Conservation (phyloP, 768 basidiomycete species). For the Lyophyllum atratum region DNA sequence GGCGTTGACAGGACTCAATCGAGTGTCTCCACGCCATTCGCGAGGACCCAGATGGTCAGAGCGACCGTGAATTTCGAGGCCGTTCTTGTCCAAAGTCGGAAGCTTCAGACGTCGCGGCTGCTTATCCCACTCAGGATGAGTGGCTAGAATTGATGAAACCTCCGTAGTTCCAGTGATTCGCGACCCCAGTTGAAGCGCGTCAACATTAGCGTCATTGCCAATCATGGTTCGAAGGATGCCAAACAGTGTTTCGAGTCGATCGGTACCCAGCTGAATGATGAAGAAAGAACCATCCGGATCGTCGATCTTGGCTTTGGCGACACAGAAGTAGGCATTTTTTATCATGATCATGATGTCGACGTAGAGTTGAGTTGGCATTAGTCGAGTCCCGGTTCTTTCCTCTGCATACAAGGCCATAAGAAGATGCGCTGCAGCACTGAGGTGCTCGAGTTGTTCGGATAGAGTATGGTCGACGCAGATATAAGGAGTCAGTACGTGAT, state of each 20-base stretch:
- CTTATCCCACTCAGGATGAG: conserved; percentile 39
- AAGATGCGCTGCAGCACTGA: conserved; percentile 33
- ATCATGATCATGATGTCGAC: conserved; percentile 36
- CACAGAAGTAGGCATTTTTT: conserved; percentile 38
- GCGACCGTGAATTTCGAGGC: conserved; percentile 18
- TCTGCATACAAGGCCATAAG: background rate
- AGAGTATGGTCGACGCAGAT: conserved; percentile 28
- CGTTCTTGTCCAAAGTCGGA: conserved; percentile 25
- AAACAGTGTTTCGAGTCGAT: conserved; percentile 35
- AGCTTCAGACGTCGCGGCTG: conserved; percentile 32
- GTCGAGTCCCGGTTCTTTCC: background rate
- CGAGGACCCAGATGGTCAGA: conserved; percentile 37
- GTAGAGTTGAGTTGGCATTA: conserved; percentile 21
- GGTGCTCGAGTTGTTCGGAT: conserved; percentile 31
- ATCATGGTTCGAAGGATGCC: conserved; percentile 36
- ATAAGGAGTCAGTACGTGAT: conserved; percentile 32
- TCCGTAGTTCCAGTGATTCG: conserved; percentile 29
- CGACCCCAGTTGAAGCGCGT: conserved; percentile 23
- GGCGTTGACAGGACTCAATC: conserved; percentile 23
- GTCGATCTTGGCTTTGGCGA: conserved; percentile 36
- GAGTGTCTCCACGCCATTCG: conserved; percentile 33
- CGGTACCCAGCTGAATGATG: conserved; percentile 37
- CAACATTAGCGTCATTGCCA: conserved; percentile 31
- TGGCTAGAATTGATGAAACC: conserved; percentile 32
- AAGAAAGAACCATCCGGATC: conserved; percentile 31